These are phyloP conservation scores for Parmelia sp. DNA, from an alignment of 495 filamentous ascomycete genomes.

Conservation along the genomic window DNA sequence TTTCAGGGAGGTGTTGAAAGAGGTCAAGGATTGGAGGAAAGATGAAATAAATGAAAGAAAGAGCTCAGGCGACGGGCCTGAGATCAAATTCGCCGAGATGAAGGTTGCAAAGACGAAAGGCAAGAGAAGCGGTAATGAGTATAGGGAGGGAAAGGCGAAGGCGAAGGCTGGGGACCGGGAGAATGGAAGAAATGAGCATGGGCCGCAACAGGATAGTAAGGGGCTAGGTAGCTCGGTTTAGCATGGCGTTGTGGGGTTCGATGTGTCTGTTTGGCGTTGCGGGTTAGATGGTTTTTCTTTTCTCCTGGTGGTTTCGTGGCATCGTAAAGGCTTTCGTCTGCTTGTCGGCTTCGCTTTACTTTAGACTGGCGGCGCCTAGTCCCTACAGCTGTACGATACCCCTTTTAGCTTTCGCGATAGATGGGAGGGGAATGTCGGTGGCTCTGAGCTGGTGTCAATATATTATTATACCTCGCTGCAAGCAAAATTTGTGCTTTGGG, in stretches of 20 bases:
- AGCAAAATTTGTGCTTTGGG: too few species aligned
- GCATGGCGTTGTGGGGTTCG: slow-evolving; percentile 14
- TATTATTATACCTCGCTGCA: too few species aligned
- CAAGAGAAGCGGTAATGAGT: slow-evolving; percentile 10
- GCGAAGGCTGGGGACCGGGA: slow-evolving; percentile 26
- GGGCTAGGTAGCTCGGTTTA: slow-evolving; percentile 15
- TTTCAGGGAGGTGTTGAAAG: slow-evolving; percentile 75
- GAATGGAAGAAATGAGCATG: slow-evolving; percentile 9
- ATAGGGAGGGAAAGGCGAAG: slow-evolving; percentile 24
- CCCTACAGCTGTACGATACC: slow-evolving; percentile 3
- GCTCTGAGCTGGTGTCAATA: too few species aligned
- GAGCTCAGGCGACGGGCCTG: slow-evolving; percentile 15
- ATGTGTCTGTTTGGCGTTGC: too few species aligned
- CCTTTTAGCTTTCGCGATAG: not conserved
- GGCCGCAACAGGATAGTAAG: not conserved
- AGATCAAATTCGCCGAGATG: slow-evolving; percentile 4
- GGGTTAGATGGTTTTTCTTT: too few species aligned
- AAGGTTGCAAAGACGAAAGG: slow-evolving; percentile 7
- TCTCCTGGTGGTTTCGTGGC: not conserved
- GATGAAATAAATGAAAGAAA: slow-evolving; percentile 26
- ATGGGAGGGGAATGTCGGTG: not conserved
- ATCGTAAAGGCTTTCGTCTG: not conserved
- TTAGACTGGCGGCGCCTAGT: not conserved
- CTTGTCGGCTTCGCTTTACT: not conserved
- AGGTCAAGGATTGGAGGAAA: slow-evolving; percentile 61